A percentile compares a stretch with the other conserved stretches of the same genome.
These are phyloP conservation scores for Diplodia scrobiculata DNA, from an alignment of 2,329 filamentous ascomycete species.

Conservation along the genomic window DNA sequence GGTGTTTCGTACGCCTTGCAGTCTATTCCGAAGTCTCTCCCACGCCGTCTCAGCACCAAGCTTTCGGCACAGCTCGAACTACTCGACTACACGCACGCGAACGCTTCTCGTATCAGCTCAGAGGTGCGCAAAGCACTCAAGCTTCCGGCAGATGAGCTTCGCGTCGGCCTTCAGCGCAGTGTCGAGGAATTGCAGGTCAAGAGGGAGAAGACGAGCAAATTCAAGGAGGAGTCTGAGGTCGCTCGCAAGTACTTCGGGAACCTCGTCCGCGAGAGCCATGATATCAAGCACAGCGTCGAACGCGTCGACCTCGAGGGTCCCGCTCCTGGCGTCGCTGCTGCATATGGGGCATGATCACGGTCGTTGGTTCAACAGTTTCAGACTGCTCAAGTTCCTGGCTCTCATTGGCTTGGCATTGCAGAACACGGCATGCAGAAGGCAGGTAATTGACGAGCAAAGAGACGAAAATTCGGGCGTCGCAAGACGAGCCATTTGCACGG, in stretches of 20 bases:
- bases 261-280: slow-evolving; percentile 66
- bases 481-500: slow-evolving; percentile 9
- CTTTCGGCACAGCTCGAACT: slow-evolving; percentile 76
- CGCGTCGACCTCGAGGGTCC: slow-evolving; percentile 57
- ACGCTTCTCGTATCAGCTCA: slow-evolving; percentile 78
- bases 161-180: slow-evolving; percentile 77
- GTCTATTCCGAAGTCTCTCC: slow-evolving; percentile 86
- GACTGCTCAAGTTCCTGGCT: not conserved
- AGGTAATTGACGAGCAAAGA: slow-evolving; percentile 2
- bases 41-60: slow-evolving; percentile 80
- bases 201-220: slow-evolving; percentile 80
- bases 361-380: not conserved
- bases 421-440: not conserved
- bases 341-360: slow-evolving; percentile 32
- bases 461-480: not conserved
- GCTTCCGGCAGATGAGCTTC: slow-evolving; percentile 81
- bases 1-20: slow-evolving; percentile 78
- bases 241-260: slow-evolving; percentile 90
- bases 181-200: slow-evolving; percentile 79
- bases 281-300: slow-evolving; percentile 54
- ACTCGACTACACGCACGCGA: slow-evolving; percentile 90
- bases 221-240: slow-evolving; percentile 78
- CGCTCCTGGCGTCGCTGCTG: slow-evolving; percentile 48
- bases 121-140: slow-evolving; percentile 88
- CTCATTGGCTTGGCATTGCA: not conserved